phyloP scores from a whole-genome alignment of 768 basidiomycete species.

The Boletus rubescentipes region DNA sequence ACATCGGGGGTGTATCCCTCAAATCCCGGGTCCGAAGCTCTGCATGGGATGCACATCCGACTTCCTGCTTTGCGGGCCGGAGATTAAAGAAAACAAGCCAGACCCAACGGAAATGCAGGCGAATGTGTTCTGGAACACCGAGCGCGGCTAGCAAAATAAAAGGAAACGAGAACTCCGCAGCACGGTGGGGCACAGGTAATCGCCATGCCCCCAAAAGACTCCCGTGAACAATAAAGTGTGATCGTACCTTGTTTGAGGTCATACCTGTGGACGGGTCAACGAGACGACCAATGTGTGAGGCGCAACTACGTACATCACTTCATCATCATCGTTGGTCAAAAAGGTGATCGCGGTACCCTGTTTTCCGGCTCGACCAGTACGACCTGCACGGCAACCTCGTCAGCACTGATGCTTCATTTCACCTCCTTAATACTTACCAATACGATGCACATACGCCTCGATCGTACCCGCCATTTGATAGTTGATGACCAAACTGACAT shows the following conservation, averaged over 20 bases:
- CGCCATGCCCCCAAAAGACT: too few relatives aligned
- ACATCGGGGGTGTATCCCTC: background rate
- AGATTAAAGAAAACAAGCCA: conserved; percentile 10
- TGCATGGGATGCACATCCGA: background rate
- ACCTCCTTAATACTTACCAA: conserved; percentile 58
- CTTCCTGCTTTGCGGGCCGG: background rate
- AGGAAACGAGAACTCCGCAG: background rate
- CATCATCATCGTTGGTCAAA: conserved; percentile 92
- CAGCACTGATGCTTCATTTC: background rate
- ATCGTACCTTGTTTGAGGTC: conserved; percentile 86
- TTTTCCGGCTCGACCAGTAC: conserved; percentile 98
- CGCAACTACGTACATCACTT: conserved; percentile 78
- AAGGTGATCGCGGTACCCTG: conserved; percentile 93
- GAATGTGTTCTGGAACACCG: background rate
- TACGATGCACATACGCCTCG: conserved; percentile 97
- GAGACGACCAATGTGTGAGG: background rate
- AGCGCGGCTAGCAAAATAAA: background rate
- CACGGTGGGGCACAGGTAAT: background rate
- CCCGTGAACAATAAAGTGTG: background rate
- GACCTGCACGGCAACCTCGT: conserved; percentile 50
- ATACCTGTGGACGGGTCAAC: conserved; percentile 56
- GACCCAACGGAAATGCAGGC: conserved; percentile 1
- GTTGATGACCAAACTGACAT: conserved; percentile 94
- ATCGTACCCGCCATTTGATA: conserved; percentile 97
- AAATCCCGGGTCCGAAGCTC: conserved; percentile 8